Conservation (phyloP, 1,139 yeast genomes). For the Nakaseomyces bracarensis region DNA sequence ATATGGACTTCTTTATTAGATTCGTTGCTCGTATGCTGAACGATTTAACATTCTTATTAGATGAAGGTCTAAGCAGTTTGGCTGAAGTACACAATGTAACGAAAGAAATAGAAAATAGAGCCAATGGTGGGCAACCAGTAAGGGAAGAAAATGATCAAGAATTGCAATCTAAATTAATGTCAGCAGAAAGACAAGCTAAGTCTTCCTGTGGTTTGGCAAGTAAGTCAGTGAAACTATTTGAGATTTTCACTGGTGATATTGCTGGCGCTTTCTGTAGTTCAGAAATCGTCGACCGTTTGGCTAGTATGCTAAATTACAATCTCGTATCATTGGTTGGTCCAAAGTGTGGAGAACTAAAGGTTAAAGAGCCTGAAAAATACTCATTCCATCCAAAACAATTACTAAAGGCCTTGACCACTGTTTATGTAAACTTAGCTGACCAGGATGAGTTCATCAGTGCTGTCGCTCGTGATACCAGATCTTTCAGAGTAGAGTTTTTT, state of each 20-base stretch:
- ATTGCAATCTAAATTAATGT: constrained; percentile 44
- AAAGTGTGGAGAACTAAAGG: constrained; percentile 80
- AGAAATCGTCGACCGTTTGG: constrained; percentile 87
- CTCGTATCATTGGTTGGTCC: constrained; percentile 90
- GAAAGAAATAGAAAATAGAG: constrained; percentile 40
- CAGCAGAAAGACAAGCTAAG: constrained; percentile 69
- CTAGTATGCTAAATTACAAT: constrained; percentile 92
- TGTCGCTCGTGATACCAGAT: constrained; percentile 84
- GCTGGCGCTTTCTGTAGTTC: constrained; percentile 81
- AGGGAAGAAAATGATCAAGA: constrained; percentile 54
- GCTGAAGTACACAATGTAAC: constrained; percentile 71
- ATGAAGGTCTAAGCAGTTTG: constrained; percentile 79
- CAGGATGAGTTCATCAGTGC: constrained; percentile 65
- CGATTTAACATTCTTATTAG: constrained; percentile 84
- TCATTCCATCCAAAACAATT: constrained; percentile 73
- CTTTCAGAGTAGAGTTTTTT: constrained; percentile 62
- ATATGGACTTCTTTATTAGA: constrained; percentile 77
- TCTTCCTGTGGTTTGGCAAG: constrained; percentile 79
- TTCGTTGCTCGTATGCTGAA: constrained; percentile 92
- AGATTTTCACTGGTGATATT: constrained; percentile 74
- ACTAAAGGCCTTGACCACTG: constrained; percentile 60
- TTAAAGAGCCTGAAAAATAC: constrained; percentile 73
- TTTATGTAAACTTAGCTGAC: constrained; percentile 61
- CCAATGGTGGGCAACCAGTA: constrained; percentile 37
- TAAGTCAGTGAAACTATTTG: constrained; percentile 71